These are phyloP conservation scores for Acer campestre DNA, from an alignment of 345 rosid species.

Conservation along the genomic window DNA sequence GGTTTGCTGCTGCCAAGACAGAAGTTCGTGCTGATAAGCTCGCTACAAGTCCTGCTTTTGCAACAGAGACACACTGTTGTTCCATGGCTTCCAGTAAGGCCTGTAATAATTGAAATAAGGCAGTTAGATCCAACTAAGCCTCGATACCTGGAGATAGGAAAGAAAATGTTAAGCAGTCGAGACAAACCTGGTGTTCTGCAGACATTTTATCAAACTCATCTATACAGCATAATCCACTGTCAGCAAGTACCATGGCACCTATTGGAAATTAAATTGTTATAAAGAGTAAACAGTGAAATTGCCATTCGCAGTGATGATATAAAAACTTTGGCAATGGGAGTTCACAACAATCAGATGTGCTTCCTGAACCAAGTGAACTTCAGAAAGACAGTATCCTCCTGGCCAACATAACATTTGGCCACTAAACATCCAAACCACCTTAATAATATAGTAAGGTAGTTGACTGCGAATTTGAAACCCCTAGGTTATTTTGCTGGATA, in stretches of 20 bases:
- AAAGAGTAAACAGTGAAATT: conserved; percentile 10
- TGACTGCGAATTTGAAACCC: neutral
- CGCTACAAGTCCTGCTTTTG: conserved; percentile 98
- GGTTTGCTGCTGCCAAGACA: conserved; percentile 96
- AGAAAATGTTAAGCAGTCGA: conserved; percentile 11
- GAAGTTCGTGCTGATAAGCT: conserved; percentile 97
- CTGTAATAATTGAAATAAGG: conserved; percentile 42
- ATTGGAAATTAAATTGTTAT: conserved; percentile 26
- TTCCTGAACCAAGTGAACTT: conserved; percentile 1
- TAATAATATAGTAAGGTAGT: neutral
- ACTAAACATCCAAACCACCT: neutral
- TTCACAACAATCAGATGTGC: neutral
- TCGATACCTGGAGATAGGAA: conserved; percentile 20
- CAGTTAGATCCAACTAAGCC: conserved; percentile 20
- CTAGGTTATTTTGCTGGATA: neutral
- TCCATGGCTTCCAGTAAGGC: conserved; percentile 99
- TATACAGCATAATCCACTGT: conserved; percentile 92
- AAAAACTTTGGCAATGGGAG: neutral
- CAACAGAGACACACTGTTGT: conserved; percentile 97
- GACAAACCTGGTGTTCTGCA: conserved; percentile 85
- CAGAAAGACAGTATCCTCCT: neutral
- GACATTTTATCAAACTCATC: conserved; percentile 99
- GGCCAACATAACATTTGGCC: neutral
- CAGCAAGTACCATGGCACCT: conserved; percentile 99
- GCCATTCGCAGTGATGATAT: neutral